phyloP scores from a whole-genome alignment of 805 yeast genomes.

The Wickerhamiella brachini region DNA sequence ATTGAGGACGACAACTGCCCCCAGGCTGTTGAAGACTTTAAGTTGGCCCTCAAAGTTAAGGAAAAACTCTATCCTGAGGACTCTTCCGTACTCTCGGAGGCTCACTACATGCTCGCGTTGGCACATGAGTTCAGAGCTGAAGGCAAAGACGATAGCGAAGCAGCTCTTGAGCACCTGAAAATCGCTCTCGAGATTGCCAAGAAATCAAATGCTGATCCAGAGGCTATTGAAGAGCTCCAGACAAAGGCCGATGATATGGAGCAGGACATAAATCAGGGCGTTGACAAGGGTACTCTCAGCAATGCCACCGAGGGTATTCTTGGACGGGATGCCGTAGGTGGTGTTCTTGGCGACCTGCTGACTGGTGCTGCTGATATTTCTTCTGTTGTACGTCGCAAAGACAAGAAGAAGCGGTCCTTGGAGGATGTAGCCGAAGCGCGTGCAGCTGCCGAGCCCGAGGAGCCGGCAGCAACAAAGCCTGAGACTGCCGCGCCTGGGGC shows the following conservation, averaged over 20 bases:
- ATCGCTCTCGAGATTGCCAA: constrained; percentile 27
- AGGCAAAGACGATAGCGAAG: constrained; percentile 37
- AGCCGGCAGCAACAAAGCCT: too few relatives aligned
- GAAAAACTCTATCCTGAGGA: constrained; percentile 35
- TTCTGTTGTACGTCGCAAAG: constrained; percentile 19
- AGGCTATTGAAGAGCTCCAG: constrained; percentile 23
- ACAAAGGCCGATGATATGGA: constrained; percentile 15
- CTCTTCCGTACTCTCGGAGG: constrained; percentile 55
- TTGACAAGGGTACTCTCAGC: constrained; percentile 5
- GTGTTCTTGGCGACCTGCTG: constrained; percentile 10
- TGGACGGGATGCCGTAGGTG: constrained; percentile 15
- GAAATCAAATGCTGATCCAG: constrained; percentile 26
- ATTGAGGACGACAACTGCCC: constrained; percentile 71
- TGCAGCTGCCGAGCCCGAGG: not conserved
- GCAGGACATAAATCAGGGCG: constrained; percentile 11
- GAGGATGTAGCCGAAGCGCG: not conserved
- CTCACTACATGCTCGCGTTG: constrained; percentile 65
- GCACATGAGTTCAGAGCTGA: constrained; percentile 63
- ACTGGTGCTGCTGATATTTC: constrained; percentile 21
- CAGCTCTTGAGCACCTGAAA: constrained; percentile 39
- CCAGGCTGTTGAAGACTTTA: constrained; percentile 63
- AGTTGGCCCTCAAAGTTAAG: constrained; percentile 41
- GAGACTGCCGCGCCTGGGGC: too few relatives aligned
- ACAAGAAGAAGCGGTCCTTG: not conserved
- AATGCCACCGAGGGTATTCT: constrained; percentile 11